Evolutionary conservation across 441 rosid genomes (phyloP).

Genomic region (Populus hybrid): DNA sequence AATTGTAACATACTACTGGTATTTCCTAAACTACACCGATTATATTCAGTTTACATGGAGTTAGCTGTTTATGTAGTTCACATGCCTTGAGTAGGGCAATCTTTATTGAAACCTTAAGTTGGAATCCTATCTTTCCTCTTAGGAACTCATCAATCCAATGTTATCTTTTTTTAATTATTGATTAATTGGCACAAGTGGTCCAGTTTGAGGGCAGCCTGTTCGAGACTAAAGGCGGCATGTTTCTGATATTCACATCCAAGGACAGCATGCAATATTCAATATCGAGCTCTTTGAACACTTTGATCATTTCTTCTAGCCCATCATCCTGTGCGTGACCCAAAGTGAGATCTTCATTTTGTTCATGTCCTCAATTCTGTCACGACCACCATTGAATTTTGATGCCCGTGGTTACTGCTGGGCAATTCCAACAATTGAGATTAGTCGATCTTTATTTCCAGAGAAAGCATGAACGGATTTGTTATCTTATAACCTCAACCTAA

Average conservation of each 20-base stretch:
- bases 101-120: neutral
- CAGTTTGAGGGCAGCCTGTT: constrained; percentile 33
- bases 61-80: neutral
- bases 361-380: constrained; percentile 58
- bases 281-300: constrained; percentile 49
- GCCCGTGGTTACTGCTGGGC: constrained; percentile 40
- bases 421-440: too few relatives aligned
- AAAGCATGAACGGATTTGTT: too few relatives aligned
- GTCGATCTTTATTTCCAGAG: too few relatives aligned
- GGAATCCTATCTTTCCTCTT: neutral
- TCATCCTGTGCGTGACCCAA: constrained; percentile 41
- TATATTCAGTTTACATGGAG: neutral
- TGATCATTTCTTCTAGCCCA: constrained; percentile 45
- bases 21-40: neutral
- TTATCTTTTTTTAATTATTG: neutral
- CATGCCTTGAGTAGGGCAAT: neutral
- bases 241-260: constrained; percentile 46
- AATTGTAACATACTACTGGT: too few relatives aligned
- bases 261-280: constrained; percentile 58
- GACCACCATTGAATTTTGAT: constrained; percentile 29
- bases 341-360: constrained; percentile 51
- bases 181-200: constrained; percentile 18
- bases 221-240: constrained; percentile 27
- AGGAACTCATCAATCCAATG: neutral
- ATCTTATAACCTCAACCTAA: too few relatives aligned